Conservation (phyloP, 1,284 basidiomycete species). For the Apiotrichum siamense region DNA sequence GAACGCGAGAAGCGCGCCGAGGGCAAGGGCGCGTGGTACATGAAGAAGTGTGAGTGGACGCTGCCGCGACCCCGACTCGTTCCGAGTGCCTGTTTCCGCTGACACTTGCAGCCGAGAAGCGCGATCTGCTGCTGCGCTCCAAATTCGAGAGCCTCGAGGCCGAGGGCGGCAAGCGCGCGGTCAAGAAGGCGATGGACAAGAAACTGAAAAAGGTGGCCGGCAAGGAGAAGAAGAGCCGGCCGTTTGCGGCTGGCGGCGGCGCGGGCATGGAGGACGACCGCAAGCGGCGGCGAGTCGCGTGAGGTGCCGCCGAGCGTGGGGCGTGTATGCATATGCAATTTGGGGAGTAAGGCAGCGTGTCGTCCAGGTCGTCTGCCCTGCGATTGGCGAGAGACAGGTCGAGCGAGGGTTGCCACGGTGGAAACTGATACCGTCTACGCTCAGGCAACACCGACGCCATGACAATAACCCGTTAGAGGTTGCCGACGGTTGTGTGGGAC, state of each 20-base stretch:
- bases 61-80: not conserved
- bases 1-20: conserved; percentile 66
- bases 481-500: no score
- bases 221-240: conserved; percentile 81
- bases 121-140: conserved; percentile 63
- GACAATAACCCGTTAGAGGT: no score
- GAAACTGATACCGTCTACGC: no score
- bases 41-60: conserved; percentile 66
- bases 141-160: conserved; percentile 69
- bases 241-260: conserved; percentile 51
- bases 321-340: not conserved
- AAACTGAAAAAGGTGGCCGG: conserved; percentile 78
- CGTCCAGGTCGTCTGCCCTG: no score
- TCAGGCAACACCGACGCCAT: no score
- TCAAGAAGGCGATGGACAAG: conserved; percentile 82
- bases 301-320: not conserved
- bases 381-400: no score
- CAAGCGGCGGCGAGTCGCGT: conserved; percentile 16
- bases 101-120: conserved; percentile 62
- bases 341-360: no score
- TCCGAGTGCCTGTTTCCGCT: not conserved
- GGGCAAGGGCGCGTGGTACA: conserved; percentile 78
- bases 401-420: no score
- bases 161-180: conserved; percentile 67
- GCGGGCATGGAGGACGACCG: conserved; percentile 12